Evolutionary conservation across 2,329 filamentous ascomycete species (phyloP).

Genomic region (Madurella mycetomatis): DNA sequence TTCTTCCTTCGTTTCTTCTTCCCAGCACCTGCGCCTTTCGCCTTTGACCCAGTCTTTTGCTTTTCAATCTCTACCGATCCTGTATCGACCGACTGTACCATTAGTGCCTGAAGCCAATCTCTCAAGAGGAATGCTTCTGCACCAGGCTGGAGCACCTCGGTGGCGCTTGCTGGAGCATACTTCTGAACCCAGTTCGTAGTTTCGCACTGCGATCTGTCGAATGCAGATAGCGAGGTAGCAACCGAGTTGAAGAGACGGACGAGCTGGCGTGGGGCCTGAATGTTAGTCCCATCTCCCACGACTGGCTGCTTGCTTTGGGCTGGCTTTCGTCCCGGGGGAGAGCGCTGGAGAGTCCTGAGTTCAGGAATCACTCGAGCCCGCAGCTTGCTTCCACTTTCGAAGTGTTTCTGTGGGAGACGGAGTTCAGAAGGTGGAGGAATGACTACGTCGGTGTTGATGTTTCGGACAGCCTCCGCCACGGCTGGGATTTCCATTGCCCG

Average conservation of each 20-base stretch:
- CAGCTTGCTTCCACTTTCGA: conserved; percentile 54
- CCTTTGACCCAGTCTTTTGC: conserved; percentile 25
- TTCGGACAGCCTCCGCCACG: conserved; percentile 32
- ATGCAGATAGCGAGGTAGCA: conserved; percentile 63
- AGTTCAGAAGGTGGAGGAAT: conserved; percentile 44
- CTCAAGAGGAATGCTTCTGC: conserved; percentile 66
- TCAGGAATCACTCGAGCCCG: conserved; percentile 46
- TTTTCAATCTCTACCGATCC: conserved; percentile 40
- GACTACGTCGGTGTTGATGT: conserved; percentile 38
- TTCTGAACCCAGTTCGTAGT: conserved; percentile 72
- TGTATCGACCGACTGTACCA: conserved; percentile 70
- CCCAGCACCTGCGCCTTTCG: conserved; percentile 34
- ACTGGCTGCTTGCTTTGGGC: background rate
- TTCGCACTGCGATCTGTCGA: conserved; percentile 76
- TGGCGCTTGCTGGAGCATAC: conserved; percentile 67
- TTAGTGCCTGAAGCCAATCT: conserved; percentile 75
- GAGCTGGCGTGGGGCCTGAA: conserved; percentile 46
- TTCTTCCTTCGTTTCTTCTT: conserved; percentile 70
- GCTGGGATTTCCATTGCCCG: conserved; percentile 39
- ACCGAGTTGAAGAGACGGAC: conserved; percentile 55
- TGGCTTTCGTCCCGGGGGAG: conserved; percentile 4
- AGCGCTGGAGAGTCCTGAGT: conserved; percentile 31
- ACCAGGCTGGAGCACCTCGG: conserved; percentile 70
- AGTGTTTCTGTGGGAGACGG: conserved; percentile 51
- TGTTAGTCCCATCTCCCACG: background rate